phyloP scores from a whole-genome alignment of 805 yeast species.

The Candida peoriensis region DNA sequence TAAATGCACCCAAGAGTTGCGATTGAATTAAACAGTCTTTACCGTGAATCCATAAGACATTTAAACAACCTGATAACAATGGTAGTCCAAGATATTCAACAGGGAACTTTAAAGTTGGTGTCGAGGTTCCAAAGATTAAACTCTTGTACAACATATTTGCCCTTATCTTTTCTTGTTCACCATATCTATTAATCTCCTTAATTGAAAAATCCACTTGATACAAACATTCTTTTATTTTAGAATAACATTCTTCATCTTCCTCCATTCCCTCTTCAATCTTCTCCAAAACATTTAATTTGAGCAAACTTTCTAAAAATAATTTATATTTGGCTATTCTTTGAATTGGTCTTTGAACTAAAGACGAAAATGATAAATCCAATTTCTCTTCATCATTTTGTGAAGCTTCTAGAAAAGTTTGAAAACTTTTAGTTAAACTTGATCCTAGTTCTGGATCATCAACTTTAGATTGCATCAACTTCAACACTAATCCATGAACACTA shows the following conservation, averaged over 20 bases:
- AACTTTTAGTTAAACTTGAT: slow-evolving; percentile 22
- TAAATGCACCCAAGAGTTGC: slow-evolving; percentile 30
- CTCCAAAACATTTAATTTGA: slow-evolving; percentile 24
- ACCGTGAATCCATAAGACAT: slow-evolving; percentile 36
- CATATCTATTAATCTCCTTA: slow-evolving; percentile 27
- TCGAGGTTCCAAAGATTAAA: slow-evolving; percentile 10
- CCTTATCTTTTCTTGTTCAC: slow-evolving; percentile 19
- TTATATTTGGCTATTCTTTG: slow-evolving; percentile 45
- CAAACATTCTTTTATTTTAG: slow-evolving; percentile 14
- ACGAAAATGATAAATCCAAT: slow-evolving; percentile 47
- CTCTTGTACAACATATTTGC: slow-evolving; percentile 12
- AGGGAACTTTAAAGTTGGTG: slow-evolving; percentile 25
- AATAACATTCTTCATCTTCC: slow-evolving; percentile 14
- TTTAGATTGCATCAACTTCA: slow-evolving; percentile 27
- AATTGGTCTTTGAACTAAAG: slow-evolving; percentile 51
- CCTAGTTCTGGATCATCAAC: slow-evolving; percentile 23
- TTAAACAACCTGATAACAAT: slow-evolving; percentile 38
- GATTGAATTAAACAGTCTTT: slow-evolving; percentile 7
- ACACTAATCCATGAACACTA: slow-evolving; percentile 28
- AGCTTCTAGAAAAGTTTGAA: slow-evolving; percentile 35
- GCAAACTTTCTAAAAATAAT: slow-evolving; percentile 41
- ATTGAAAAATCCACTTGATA: slow-evolving; percentile 21
- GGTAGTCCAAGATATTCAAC: slow-evolving; percentile 44
- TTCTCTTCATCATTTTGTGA: slow-evolving; percentile 34
- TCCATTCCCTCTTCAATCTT: no score